A percentile compares a stretch with the other conserved stretches of the same genome.
Evolutionary conservation across 2,329 filamentous ascomycete species (phyloP).

Genomic region (Rhinocladiella mackenziei): DNA sequence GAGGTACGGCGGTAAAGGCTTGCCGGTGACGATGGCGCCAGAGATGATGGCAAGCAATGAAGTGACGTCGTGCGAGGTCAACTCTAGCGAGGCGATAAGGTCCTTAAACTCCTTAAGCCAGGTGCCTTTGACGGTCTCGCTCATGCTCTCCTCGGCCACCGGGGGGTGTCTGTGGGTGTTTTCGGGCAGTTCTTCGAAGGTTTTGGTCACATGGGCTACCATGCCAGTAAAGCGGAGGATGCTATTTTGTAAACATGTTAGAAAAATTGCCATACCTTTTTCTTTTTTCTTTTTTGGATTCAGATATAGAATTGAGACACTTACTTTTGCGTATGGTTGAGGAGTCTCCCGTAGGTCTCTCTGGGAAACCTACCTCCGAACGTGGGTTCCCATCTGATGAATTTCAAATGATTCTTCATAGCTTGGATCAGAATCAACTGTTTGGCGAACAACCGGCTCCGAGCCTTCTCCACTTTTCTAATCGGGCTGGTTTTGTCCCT

Average conservation of each 20-base stretch:
- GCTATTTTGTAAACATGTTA: conserved; percentile 7
- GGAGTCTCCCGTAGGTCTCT: conserved; percentile 61
- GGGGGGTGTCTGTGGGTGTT: background rate
- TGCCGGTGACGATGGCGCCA: conserved; percentile 61
- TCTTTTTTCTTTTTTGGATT: no score
- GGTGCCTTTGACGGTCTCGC: conserved; percentile 8
- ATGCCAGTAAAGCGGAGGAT: conserved; percentile 66
- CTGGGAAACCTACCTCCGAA: conserved; percentile 70
- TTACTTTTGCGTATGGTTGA: conserved; percentile 51
- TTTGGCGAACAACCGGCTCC: conserved; percentile 63
- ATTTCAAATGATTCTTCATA: conserved; percentile 59
- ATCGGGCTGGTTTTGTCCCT: conserved; percentile 31
- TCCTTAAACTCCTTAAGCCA: conserved; percentile 62
- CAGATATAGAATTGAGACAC: conserved; percentile 1
- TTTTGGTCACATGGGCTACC: conserved; percentile 60
- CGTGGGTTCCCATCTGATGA: conserved; percentile 66
- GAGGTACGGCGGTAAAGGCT: conserved; percentile 69
- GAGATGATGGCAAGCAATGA: conserved; percentile 67
- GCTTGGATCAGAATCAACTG: conserved; percentile 63
- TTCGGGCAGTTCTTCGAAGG: conserved; percentile 38
- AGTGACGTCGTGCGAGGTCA: conserved; percentile 65
- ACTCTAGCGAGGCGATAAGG: conserved; percentile 57
- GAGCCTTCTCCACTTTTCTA: conserved; percentile 55
- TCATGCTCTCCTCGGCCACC: conserved; percentile 14
- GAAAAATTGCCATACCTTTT: background rate